Percentiles rank a stretch among this genome's conserved stretches.
Evolutionary conservation across 2,329 filamentous ascomycete genomes (phyloP).

Genomic region (Stagonosporopsis cucurbitacearum): DNA sequence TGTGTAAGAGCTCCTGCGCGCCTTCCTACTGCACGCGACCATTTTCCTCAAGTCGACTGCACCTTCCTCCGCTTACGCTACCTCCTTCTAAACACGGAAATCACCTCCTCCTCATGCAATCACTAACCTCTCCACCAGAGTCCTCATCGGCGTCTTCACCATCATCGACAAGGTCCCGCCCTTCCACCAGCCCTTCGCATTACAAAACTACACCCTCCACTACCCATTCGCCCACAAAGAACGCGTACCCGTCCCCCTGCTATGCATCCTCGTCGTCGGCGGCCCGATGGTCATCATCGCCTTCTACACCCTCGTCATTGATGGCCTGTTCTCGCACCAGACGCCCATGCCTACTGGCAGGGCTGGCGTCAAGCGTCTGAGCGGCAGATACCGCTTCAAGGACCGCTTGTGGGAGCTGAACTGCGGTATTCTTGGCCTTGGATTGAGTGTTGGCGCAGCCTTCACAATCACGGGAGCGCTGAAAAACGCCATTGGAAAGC

Average conservation of each 20-base stretch:
- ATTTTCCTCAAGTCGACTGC: constrained; percentile 45
- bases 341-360: constrained; percentile 36
- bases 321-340: constrained; percentile 64
- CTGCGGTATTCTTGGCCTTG: constrained; percentile 64
- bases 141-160: constrained; percentile 59
- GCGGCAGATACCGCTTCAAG: constrained; percentile 59
- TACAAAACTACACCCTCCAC: constrained; percentile 63
- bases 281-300: constrained; percentile 60
- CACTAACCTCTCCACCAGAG: constrained; percentile 48
- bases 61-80: constrained; percentile 34
- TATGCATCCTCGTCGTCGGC: constrained; percentile 58
- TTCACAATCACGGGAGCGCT: constrained; percentile 64
- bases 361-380: constrained; percentile 43
- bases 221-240: constrained; percentile 65
- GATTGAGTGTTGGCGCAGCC: constrained; percentile 60
- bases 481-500: constrained; percentile 66
- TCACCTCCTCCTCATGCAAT: background rate
- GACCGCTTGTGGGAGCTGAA: constrained; percentile 68
- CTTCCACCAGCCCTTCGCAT: constrained; percentile 64
- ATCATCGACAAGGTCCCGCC: constrained; percentile 62
- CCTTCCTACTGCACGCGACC: constrained; percentile 41
- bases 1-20: constrained; percentile 51
- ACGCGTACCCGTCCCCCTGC: constrained; percentile 59
- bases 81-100: too few relatives aligned
- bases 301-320: constrained; percentile 63